phyloP scores from a whole-genome alignment of 805 yeast species.

The Pichia ethanolica region DNA sequence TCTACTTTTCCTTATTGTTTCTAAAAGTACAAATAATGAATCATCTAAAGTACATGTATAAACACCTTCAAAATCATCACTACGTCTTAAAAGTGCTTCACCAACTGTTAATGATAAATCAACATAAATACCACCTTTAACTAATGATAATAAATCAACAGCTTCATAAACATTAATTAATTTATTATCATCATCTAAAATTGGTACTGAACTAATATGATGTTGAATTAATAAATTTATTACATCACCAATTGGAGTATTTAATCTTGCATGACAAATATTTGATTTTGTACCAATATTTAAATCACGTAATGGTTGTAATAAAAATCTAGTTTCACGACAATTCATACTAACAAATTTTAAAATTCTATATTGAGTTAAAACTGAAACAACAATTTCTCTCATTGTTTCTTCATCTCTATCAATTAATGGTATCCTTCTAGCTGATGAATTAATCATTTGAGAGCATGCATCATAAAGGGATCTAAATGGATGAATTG shows the following conservation, averaged over 20 bases:
- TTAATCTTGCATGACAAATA: conserved; percentile 78
- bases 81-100: conserved; percentile 86
- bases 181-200: conserved; percentile 60
- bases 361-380: conserved; percentile 92
- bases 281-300: conserved; percentile 49
- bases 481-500: conserved; percentile 85
- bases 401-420: conserved; percentile 87
- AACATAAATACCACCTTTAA: conserved; percentile 89
- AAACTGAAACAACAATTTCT: conserved; percentile 90
- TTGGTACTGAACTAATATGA: conserved; percentile 90
- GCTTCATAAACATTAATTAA: conserved; percentile 92
- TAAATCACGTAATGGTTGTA: conserved; percentile 66
- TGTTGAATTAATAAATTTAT: conserved; percentile 71
- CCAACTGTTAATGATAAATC: conserved; percentile 90
- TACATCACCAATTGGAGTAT: conserved; percentile 89
- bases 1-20: conserved; percentile 84
- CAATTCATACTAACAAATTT: conserved; percentile 95
- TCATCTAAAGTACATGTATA: conserved; percentile 90
- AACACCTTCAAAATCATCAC: conserved; percentile 97
- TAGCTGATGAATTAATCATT: conserved; percentile 82
- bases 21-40: conserved; percentile 80
- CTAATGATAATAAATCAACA: conserved; percentile 84
- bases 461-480: conserved; percentile 88
- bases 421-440: conserved; percentile 92
- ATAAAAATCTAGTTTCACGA: conserved; percentile 80